These are phyloP conservation scores for Coleophoma cylindrospora DNA, from an alignment of 2,329 filamentous ascomycete species.

Conservation along the genomic window DNA sequence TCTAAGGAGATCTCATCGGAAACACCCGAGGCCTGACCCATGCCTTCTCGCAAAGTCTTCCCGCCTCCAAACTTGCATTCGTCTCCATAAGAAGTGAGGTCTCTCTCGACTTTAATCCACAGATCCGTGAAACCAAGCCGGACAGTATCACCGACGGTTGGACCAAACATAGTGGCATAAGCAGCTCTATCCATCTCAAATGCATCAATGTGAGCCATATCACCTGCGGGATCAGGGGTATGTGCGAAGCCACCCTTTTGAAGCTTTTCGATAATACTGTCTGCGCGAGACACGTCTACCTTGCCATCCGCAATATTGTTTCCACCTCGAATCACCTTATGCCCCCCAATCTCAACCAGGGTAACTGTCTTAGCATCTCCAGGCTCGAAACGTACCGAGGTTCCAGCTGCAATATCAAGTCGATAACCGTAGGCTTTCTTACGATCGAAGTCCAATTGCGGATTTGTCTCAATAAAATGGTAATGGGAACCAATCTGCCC, in stretches of 20 bases:
- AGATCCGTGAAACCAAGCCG: slow-evolving; percentile 78
- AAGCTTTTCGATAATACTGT: slow-evolving; percentile 63
- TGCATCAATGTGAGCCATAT: slow-evolving; percentile 49
- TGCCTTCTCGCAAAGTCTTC: slow-evolving; percentile 89
- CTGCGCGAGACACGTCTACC: slow-evolving; percentile 58
- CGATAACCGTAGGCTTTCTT: slow-evolving; percentile 76
- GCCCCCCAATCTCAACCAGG: slow-evolving; percentile 81
- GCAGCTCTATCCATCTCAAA: slow-evolving; percentile 71
- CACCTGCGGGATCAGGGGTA: slow-evolving; percentile 54
- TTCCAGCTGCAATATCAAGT: slow-evolving; percentile 86
- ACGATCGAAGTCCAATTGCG: slow-evolving; percentile 83
- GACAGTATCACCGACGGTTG: slow-evolving; percentile 83
- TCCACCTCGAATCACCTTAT: slow-evolving; percentile 75
- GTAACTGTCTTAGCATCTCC: slow-evolving; percentile 88
- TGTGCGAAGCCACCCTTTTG: slow-evolving; percentile 75
- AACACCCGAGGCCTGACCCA: slow-evolving; percentile 85
- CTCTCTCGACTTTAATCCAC: slow-evolving; percentile 86
- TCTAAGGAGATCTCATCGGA: slow-evolving; percentile 70
- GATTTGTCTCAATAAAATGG: slow-evolving; percentile 94
- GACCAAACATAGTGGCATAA: slow-evolving; percentile 88
- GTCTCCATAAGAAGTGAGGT: slow-evolving; percentile 80
- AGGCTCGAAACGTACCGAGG: slow-evolving; percentile 89
- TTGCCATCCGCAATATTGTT: slow-evolving; percentile 72
- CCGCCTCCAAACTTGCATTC: slow-evolving; percentile 95
- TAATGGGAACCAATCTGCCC: slow-evolving; percentile 79